Base-by-base conservation (phyloP, 139 green algal species). In the Nannochloris sp. region DNA sequence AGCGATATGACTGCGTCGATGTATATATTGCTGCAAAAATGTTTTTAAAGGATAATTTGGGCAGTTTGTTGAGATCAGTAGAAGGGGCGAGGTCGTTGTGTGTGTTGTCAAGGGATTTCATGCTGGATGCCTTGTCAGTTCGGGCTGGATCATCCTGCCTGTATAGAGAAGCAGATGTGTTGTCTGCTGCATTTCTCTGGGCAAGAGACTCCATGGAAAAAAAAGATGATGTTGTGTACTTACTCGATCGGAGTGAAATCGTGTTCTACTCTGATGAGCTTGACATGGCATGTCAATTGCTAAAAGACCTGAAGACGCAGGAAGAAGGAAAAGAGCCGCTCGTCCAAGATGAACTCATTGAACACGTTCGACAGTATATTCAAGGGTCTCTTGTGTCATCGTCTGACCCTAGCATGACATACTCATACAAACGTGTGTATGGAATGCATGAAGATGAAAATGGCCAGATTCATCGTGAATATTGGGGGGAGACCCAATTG, bases 1-100 rank as follows among this genome's bases (percentile, higher is more conserved):
- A 55, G 3, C 44, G 31, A 4, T 50, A 61, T 25, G 69, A 71
- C 54, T 75, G 69, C 43, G n/a, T 48, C 1, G 62, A 65, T 2
- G 44, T 50, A n/a, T 57, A 57, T 24, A 15, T 44, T 2, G 1
- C 46, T 0, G 62, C 53, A 0, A 62, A 49, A 7, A n/a, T 18
- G 56, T 44, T 27, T 31, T 64, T 64, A 9, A 27, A 27, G 23
- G 18, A 19, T 27, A 64, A 49, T 56, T 56, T 27, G 6, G 23
- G 40, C 12, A 18, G n/a, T 15, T 14, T 64, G 10, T 14, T 53
- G 18, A 19, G 46, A 9, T 53, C 46, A 21, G 1, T 11, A 11
- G 34, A 53, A 12, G 46, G 18, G n/a, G 46, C 46, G 46, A 53
- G n/a, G 16, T 53, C 46, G 16, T 25, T 53, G 34, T 40, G 34